These are phyloP conservation scores for Sicyos baderoa DNA, from an alignment of 306 rosid genomes.

Conservation along the genomic window DNA sequence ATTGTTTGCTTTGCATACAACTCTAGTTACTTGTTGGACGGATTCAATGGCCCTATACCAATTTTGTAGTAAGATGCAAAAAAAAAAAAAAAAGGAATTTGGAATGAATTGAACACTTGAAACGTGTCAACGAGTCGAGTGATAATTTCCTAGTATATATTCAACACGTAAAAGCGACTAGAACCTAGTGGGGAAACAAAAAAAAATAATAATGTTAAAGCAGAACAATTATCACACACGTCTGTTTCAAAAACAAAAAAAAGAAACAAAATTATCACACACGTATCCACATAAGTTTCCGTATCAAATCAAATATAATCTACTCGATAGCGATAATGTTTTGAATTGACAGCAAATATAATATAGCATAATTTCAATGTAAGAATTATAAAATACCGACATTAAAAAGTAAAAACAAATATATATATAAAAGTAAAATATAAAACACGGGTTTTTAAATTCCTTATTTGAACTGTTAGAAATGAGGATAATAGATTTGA, in stretches of 20 bases:
- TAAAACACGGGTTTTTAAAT: too few relatives aligned
- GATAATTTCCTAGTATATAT: background rate
- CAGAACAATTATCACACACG: background rate
- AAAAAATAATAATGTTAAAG: too few relatives aligned
- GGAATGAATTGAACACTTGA: background rate
- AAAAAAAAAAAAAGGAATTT: background rate
- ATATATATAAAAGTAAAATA: background rate
- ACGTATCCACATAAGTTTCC: background rate
- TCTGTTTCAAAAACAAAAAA: too few relatives aligned
- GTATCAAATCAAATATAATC: background rate
- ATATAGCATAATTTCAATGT: background rate
- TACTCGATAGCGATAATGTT: too few relatives aligned
- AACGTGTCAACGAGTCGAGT: conserved; percentile 1
- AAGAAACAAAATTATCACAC: background rate
- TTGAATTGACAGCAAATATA: too few relatives aligned
- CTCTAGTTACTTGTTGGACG: too few relatives aligned
- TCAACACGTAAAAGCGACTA: background rate
- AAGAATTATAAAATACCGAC: background rate
- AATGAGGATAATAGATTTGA: too few relatives aligned
- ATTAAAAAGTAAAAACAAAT: background rate
- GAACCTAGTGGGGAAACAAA: too few relatives aligned
- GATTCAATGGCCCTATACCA: too few relatives aligned
- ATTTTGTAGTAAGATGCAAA: background rate
- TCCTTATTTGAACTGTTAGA: too few relatives aligned
- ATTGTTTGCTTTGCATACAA: too few relatives aligned